phyloP scores from a whole-genome alignment of 495 filamentous ascomycete genomes.

The Daldinia bambusicola region DNA sequence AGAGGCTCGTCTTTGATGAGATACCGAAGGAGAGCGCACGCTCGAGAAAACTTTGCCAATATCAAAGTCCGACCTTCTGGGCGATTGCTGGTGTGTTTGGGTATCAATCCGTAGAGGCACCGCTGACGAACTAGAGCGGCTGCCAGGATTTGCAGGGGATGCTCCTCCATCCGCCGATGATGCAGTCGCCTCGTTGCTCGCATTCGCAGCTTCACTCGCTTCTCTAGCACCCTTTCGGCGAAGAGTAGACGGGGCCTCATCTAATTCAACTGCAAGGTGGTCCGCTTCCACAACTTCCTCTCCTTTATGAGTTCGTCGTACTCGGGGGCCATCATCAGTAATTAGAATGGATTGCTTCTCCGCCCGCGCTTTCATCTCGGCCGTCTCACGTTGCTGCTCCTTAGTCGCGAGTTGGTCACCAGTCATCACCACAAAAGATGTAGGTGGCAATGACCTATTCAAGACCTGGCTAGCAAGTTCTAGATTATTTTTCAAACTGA shows the following conservation, averaged over 20 bases:
- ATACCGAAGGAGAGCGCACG: slow-evolving; percentile 67
- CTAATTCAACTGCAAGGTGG: slow-evolving; percentile 44
- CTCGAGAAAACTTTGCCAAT: slow-evolving; percentile 76
- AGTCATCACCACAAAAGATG: slow-evolving; percentile 82
- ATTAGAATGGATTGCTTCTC: slow-evolving; percentile 90
- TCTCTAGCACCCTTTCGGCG: slow-evolving; percentile 54
- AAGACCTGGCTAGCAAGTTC: slow-evolving; percentile 81
- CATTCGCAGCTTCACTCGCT: slow-evolving; percentile 44
- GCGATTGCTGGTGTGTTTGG: slow-evolving; percentile 54
- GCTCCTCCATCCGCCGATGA: slow-evolving; percentile 37
- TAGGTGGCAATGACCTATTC: slow-evolving; percentile 71
- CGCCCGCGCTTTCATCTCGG: slow-evolving; percentile 72
- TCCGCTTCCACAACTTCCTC: slow-evolving; percentile 88
- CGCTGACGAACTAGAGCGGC: slow-evolving; percentile 41
- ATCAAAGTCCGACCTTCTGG: slow-evolving; percentile 67
- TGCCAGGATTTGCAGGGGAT: slow-evolving; percentile 33
- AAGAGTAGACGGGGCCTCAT: slow-evolving; percentile 54
- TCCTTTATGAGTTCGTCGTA: slow-evolving; percentile 93
- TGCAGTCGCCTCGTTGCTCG: slow-evolving; percentile 48
- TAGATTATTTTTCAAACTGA: slow-evolving; percentile 87
- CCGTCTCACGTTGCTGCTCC: slow-evolving; percentile 82
- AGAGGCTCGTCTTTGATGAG: slow-evolving; percentile 60
- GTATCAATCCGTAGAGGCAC: slow-evolving; percentile 63
- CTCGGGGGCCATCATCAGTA: slow-evolving; percentile 82
- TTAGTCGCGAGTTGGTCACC: slow-evolving; percentile 90